Conservation (phyloP, 1,284 basidiomycete species). For the Melampsora americana region DNA sequence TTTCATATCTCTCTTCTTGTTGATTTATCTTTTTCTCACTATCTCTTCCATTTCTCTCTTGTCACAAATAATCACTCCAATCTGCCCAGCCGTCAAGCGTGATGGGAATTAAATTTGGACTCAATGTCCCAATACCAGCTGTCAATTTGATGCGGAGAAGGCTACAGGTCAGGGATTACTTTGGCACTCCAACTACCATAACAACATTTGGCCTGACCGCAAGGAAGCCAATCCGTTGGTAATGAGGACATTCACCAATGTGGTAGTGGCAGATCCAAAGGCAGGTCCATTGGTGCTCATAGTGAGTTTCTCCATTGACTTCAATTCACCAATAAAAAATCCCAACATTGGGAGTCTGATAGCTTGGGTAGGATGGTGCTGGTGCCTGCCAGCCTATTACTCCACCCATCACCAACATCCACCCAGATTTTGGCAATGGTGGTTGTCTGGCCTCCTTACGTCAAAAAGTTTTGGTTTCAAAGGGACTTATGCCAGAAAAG, state of each 20-base stretch:
- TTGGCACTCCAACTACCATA: background rate
- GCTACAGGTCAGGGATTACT: constrained; percentile 4
- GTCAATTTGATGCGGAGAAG: background rate
- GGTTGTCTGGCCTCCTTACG: background rate
- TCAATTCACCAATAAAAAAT: no score
- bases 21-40: no score
- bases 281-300: background rate
- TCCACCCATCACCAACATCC: background rate
- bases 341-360: no score
- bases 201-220: background rate
- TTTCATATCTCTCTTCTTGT: background rate
- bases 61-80: background rate
- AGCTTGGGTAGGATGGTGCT: no score
- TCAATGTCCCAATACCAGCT: background rate
- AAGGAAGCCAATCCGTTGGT: constrained; percentile 12
- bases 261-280: constrained; percentile 1
- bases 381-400: background rate
- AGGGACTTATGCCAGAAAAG: constrained; percentile 9
- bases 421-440: background rate
- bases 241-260: background rate
- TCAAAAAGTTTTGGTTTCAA: background rate
- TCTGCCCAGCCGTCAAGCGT: background rate
- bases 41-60: background rate
- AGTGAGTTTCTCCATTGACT: background rate
- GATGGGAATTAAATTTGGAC: background rate